Evolutionary conservation across 495 filamentous ascomycete genomes (phyloP).

Genomic region (Aspergillus asperescens): DNA sequence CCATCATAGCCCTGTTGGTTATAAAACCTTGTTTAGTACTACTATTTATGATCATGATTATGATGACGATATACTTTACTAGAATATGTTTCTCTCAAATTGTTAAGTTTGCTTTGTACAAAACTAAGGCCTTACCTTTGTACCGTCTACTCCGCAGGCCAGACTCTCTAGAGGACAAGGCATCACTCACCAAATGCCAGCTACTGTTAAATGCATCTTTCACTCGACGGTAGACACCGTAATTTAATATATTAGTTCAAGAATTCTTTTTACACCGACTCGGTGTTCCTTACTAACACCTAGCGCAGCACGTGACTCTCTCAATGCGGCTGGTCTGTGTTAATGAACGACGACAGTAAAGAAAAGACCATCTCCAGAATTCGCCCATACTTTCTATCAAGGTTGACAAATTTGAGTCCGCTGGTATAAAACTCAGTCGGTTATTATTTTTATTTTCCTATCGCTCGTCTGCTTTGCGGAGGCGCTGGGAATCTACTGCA

Average conservation of each 20-base stretch:
- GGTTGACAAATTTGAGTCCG: background rate
- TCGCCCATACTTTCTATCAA: background rate
- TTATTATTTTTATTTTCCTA: background rate
- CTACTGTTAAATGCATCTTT: too few relatives aligned
- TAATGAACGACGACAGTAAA: constrained; percentile 3
- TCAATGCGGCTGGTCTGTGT: constrained; percentile 31
- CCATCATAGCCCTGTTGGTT: constrained; percentile 19
- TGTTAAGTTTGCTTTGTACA: background rate
- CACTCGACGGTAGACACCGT: too few relatives aligned
- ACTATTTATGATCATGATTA: constrained; percentile 14
- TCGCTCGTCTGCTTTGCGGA: background rate
- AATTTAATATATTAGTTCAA: too few relatives aligned
- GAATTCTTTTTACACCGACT: background rate
- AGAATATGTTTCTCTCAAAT: background rate
- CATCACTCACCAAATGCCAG: too few relatives aligned
- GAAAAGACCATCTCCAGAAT: background rate
- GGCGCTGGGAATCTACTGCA: background rate
- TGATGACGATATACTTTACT: background rate
- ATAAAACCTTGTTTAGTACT: constrained; percentile 20
- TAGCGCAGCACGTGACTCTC: constrained; percentile 21
- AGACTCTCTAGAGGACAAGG: too few relatives aligned
- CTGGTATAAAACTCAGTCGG: background rate
- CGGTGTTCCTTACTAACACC: background rate
- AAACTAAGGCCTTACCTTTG: too few relatives aligned
- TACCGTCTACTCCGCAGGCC: too few relatives aligned